Base-by-base conservation (phyloP, 306 rosid genomes). In the Quercus variabilis region DNA sequence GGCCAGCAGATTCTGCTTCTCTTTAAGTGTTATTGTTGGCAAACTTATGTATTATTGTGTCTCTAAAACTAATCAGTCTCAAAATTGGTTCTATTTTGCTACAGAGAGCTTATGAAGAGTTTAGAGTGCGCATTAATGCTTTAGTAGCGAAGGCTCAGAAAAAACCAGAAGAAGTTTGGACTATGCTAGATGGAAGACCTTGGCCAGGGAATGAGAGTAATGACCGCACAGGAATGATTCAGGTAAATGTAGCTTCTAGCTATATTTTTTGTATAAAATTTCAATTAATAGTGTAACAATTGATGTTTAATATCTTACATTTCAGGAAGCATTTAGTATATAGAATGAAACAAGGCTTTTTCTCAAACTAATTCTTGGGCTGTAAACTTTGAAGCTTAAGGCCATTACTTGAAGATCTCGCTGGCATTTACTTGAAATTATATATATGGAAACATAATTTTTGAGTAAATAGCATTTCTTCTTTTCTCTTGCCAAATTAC, bases 141-240 rank as follows among this genome's bases (percentile, higher is more conserved):
- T 84, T 92, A 85, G 98, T 95, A 14, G 90, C 97, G 19, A 92
- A 92, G 85, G 98, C 98, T 84, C 98, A 92, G 81, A 95, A 93
- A 86, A 92, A 97, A 82, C 99, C 99, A 31, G 99, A 92, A 18
- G 99, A 95, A 30, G 99, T 98, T 52, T 95, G 99, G 99, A 90
- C 90, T 23, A 92, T 95, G 99, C 91, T 88, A 90, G 98, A 95
- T 58, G 99, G 99, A 86, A 91, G 98, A 69, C 7, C 96, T 73
- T 95, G 98, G 99, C 98, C 99, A 3, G 99, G 99, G 86, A 95
- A 95, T 74, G 91, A 95, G 74, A 5, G 94, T 1, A 96, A 94
- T 4, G 99, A 95, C 79, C 99, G 93, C 85, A 98, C 99, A 51
- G 99, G 99, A 80, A 95, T 95, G 99, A 95, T 95, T 86, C 99